Percentiles rank a stretch among this genome's conserved stretches.
These are phyloP conservation scores for Pseudogymnoascus sp. DNA, from an alignment of 2,329 filamentous ascomycete genomes.

Conservation along the genomic window DNA sequence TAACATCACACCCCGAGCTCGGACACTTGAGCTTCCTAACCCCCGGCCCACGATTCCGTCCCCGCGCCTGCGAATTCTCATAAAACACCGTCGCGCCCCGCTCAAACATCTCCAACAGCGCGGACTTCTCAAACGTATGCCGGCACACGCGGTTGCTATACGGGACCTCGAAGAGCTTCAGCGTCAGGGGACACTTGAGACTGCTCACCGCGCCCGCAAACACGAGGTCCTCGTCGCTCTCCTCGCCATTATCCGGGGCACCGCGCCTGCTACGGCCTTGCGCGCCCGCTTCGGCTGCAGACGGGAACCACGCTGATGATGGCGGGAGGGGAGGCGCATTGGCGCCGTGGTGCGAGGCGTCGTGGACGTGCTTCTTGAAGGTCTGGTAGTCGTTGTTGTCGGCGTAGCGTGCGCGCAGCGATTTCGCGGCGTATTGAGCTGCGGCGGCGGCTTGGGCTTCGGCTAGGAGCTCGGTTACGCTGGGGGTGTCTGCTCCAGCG, in stretches of 20 bases:
- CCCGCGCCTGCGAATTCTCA: slow-evolving; percentile 5
- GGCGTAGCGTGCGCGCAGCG: slow-evolving; percentile 44
- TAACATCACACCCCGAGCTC: slow-evolving; percentile 54
- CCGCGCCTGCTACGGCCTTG: neutral
- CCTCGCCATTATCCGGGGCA: slow-evolving; percentile 35
- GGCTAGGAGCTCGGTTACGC: slow-evolving; percentile 31
- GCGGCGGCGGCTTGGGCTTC: slow-evolving; percentile 29
- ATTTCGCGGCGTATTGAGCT: slow-evolving; percentile 31
- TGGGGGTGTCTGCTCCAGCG: slow-evolving; percentile 25
- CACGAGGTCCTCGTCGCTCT: slow-evolving; percentile 61
- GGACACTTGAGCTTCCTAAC: slow-evolving; percentile 48
- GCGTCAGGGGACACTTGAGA: slow-evolving; percentile 62
- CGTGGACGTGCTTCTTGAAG: slow-evolving; percentile 56
- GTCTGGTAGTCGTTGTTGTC: slow-evolving; percentile 51
- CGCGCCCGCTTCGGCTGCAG: neutral
- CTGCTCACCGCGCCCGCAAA: slow-evolving; percentile 57
- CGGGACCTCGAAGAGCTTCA: slow-evolving; percentile 57
- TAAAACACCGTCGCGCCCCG: slow-evolving; percentile 12
- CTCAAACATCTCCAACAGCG: slow-evolving; percentile 46
- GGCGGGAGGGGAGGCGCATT: slow-evolving; percentile 46
- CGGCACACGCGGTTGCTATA: slow-evolving; percentile 60
- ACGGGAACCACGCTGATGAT: slow-evolving; percentile 53
- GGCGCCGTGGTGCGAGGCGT: slow-evolving; percentile 48
- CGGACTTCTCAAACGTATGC: slow-evolving; percentile 63
- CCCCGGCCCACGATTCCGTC: slow-evolving; percentile 6